phyloP scores from a whole-genome alignment of 192 early-diverging fungal species.

The Mortierella hygrophila region DNA sequence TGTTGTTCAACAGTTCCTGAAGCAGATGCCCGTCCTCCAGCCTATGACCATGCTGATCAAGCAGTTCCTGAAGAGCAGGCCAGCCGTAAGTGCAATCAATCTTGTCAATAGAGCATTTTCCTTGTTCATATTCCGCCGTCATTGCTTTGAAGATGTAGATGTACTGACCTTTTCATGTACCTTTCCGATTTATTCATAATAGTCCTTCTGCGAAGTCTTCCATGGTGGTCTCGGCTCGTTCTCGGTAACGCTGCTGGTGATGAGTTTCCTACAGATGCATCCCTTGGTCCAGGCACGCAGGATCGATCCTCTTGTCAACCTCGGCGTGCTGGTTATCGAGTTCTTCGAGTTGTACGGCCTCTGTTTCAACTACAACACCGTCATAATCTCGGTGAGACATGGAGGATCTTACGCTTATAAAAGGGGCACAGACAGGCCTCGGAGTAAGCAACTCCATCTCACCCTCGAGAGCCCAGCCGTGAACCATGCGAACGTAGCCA shows the following conservation, averaged over 20 bases:
- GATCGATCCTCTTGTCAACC: slow-evolving; percentile 76
- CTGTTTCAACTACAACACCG: slow-evolving; percentile 75
- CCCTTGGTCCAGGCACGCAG: slow-evolving; percentile 75
- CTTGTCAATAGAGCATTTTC: not conserved
- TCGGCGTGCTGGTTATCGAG: slow-evolving; percentile 92
- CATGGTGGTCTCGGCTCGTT: slow-evolving; percentile 93
- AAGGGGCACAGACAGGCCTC: not conserved
- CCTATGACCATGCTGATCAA: slow-evolving; percentile 87
- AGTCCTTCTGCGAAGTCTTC: slow-evolving; percentile 86
- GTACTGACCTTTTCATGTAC: not conserved
- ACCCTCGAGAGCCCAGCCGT: not conserved
- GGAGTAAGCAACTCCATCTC: not conserved
- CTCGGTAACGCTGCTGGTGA: slow-evolving; percentile 79
- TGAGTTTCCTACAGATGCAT: slow-evolving; percentile 89
- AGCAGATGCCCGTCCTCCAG: slow-evolving; percentile 70
- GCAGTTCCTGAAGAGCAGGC: slow-evolving; percentile 81
- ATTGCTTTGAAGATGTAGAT: not conserved
- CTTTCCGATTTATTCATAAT: not conserved
- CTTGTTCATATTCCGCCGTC: not conserved
- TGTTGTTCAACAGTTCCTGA: slow-evolving; percentile 68
- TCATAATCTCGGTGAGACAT: slow-evolving; percentile 73
- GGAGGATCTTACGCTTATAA: slow-evolving; percentile 67
- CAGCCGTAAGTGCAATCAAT: slow-evolving; percentile 1
- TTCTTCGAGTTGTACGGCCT: slow-evolving; percentile 94
- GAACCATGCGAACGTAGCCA: not conserved